Conservation (phyloP, 2,329 filamentous ascomycete genomes). For the Verticillium albo-atrum region DNA sequence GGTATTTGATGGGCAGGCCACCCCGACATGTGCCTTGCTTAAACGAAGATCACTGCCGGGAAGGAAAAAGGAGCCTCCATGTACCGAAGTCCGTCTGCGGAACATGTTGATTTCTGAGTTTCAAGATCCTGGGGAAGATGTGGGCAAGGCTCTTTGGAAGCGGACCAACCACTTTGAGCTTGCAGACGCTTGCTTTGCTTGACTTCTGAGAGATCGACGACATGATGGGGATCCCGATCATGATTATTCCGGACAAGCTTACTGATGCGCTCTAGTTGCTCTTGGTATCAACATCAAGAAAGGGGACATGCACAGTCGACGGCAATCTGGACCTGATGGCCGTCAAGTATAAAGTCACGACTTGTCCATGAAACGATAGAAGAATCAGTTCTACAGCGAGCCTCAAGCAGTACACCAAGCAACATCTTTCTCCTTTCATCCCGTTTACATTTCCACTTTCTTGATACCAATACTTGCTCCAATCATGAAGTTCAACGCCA, state of each 20-base stretch:
- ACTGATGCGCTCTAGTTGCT: neutral
- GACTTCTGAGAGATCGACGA: neutral
- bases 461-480: neutral
- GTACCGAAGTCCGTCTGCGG: neutral
- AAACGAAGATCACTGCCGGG: neutral
- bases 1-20: neutral
- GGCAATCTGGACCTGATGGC: neutral
- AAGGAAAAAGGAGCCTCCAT: neutral
- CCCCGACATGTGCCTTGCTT: neutral
- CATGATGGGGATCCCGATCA: neutral
- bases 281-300: neutral
- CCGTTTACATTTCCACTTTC: no score
- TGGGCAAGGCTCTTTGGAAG: neutral
- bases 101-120: neutral
- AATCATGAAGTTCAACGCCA: constrained; percentile 11
- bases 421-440: neutral
- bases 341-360: neutral
- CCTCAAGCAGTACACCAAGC: neutral
- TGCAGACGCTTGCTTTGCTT: neutral
- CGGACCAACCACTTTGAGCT: neutral
- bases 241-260: neutral
- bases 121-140: neutral
- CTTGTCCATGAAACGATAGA: neutral
- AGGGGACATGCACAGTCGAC: neutral
- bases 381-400: neutral